Conservation (phyloP, 2,329 filamentous ascomycete genomes). For the Pyricularia pennisetigena region DNA sequence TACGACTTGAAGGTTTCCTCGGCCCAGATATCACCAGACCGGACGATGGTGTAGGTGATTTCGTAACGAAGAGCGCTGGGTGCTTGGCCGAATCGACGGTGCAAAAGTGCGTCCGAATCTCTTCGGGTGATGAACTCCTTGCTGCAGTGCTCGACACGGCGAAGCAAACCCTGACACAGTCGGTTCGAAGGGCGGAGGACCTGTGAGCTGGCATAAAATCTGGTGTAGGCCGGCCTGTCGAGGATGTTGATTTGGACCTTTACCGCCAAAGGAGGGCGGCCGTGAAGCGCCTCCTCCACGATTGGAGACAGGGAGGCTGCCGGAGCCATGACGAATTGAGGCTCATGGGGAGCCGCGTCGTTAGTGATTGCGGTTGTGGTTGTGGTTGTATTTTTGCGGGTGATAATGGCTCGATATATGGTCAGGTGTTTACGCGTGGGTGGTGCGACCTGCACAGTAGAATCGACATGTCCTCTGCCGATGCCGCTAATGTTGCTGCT, state of each 20-base stretch:
- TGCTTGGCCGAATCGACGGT: constrained; percentile 14
- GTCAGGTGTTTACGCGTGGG: background rate
- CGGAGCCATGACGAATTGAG: constrained; percentile 3
- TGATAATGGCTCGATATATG: background rate
- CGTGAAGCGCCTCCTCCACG: background rate
- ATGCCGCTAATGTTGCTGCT: background rate
- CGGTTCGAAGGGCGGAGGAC: constrained; percentile 31
- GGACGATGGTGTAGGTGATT: constrained; percentile 34
- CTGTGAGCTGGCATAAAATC: constrained; percentile 36
- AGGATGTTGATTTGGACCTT: constrained; percentile 11
- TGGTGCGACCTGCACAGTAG: background rate
- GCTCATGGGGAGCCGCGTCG: background rate
- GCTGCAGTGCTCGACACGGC: constrained; percentile 40
- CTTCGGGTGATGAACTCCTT: constrained; percentile 43
- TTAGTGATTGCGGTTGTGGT: background rate
- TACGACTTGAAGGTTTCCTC: constrained; percentile 38
- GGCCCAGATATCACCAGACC: constrained; percentile 28
- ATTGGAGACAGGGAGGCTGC: constrained; percentile 4
- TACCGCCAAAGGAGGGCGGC: constrained; percentile 1
- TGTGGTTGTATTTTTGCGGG: background rate
- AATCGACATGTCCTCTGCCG: background rate
- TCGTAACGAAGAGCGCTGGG: constrained; percentile 37
- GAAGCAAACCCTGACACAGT: constrained; percentile 38
- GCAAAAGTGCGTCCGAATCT: constrained; percentile 35
- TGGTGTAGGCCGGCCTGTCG: constrained; percentile 20